These are phyloP conservation scores for Teunomyces tritomae DNA, from an alignment of 805 yeast species.

Conservation along the genomic window DNA sequence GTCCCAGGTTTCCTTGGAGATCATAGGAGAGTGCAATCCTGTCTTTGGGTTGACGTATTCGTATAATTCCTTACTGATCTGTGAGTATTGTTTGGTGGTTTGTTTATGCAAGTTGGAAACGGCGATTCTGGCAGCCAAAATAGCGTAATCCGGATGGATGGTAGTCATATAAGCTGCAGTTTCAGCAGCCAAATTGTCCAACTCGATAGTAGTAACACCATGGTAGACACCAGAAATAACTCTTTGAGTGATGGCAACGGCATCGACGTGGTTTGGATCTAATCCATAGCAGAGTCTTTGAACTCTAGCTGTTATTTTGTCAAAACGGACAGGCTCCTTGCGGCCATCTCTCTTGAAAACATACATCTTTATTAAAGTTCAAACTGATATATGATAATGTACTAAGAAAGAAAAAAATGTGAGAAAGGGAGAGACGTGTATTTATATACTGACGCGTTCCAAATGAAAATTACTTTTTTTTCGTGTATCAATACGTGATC, in stretches of 20 bases:
- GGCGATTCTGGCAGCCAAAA: conserved; percentile 92
- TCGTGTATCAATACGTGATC: not conserved
- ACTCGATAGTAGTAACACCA: conserved; percentile 91
- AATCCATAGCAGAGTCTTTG: conserved; percentile 93
- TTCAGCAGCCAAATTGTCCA: conserved; percentile 75
- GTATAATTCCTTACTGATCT: conserved; percentile 70
- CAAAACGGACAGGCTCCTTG: conserved; percentile 91
- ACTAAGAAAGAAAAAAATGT: not conserved
- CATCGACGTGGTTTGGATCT: conserved; percentile 88
- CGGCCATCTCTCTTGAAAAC: conserved; percentile 92
- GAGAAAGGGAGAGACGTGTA: not conserved
- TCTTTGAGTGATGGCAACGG: conserved; percentile 93
- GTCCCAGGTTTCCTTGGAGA: conserved; percentile 39
- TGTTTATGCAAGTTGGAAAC: conserved; percentile 92
- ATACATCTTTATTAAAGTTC: conserved; percentile 48
- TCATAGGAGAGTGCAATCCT: conserved; percentile 50
- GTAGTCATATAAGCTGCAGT: conserved; percentile 98
- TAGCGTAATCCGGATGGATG: conserved; percentile 95
- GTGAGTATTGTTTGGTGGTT: conserved; percentile 82
- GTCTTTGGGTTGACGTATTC: conserved; percentile 80
- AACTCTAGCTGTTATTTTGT: conserved; percentile 90
- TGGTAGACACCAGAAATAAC: conserved; percentile 95
- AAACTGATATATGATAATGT: not conserved
- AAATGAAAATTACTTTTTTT: not conserved
- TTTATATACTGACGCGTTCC: conserved; percentile 7